Conservation (phyloP, 805 yeast species). For the Schizosaccharomyces osmophilus region DNA sequence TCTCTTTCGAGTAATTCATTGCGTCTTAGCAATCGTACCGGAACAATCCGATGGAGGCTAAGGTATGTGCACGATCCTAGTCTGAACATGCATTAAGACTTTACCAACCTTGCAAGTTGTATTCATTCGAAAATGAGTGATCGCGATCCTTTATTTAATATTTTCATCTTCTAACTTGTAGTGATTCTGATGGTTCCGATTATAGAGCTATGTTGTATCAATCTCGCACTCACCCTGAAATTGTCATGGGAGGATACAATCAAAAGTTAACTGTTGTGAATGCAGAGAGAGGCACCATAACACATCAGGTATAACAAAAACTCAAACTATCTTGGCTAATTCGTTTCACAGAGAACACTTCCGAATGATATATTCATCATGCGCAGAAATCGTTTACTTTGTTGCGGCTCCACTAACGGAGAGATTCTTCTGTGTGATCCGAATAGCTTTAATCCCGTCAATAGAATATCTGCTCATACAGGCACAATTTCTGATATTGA, state of each 20-base stretch:
- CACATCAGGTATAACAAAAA: constrained; percentile 8
- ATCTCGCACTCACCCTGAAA: constrained; percentile 12
- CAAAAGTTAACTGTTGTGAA: constrained; percentile 14
- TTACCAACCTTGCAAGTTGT: neutral
- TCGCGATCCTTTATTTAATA: neutral
- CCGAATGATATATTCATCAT: constrained; percentile 11
- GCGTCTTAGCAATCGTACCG: constrained; percentile 32
- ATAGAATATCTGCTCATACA: constrained; percentile 14
- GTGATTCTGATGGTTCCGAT: constrained; percentile 11
- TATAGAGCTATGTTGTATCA: constrained; percentile 11
- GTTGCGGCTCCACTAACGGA: constrained; percentile 15
- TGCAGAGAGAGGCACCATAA: constrained; percentile 16
- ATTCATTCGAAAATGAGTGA: neutral
- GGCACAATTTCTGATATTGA: constrained; percentile 19
- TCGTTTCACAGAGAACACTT: constrained; percentile 1
- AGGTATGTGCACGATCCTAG: constrained; percentile 1
- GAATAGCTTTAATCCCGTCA: constrained; percentile 12
- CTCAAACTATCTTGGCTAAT: neutral
- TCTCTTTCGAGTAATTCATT: constrained; percentile 27
- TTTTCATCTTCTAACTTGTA: constrained; percentile 5
- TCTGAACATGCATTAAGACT: neutral
- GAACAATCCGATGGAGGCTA: constrained; percentile 19
- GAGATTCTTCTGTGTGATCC: constrained; percentile 17
- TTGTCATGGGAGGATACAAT: constrained; percentile 14
- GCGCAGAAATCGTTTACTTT: constrained; percentile 13